These are phyloP conservation scores for Penicillium silybi DNA, from an alignment of 495 filamentous ascomycete species.

Conservation along the genomic window DNA sequence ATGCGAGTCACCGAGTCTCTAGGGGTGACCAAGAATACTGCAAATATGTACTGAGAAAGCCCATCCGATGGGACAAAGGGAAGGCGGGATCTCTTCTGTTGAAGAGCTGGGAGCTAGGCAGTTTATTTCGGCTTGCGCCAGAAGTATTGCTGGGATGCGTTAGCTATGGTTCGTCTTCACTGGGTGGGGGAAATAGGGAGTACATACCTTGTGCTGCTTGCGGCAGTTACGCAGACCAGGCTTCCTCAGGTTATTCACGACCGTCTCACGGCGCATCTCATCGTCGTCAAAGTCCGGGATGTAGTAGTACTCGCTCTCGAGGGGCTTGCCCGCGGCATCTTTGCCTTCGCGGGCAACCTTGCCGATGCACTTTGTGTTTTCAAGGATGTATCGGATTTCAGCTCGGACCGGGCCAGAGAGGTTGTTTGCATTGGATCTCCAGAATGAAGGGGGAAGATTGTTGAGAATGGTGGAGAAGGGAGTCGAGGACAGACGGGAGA, in stretches of 20 bases:
- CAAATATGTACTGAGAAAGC: conserved; percentile 44
- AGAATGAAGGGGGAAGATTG: conserved; percentile 70
- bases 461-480: conserved; percentile 83
- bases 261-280: conserved; percentile 71
- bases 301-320: conserved; percentile 97
- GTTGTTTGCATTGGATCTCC: conserved; percentile 40
- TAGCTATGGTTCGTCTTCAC: conserved; percentile 5
- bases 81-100: background rate
- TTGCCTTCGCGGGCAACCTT: conserved; percentile 88
- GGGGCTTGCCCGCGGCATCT: conserved; percentile 87
- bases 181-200: background rate
- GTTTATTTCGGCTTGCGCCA: conserved; percentile 75
- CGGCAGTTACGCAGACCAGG: conserved; percentile 83
- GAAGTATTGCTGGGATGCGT: conserved; percentile 74
- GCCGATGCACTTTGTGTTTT: conserved; percentile 71
- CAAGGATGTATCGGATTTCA: conserved; percentile 66
- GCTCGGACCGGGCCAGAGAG: conserved; percentile 50
- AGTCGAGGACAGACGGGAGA: conserved; percentile 87
- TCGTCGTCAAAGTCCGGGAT: conserved; percentile 87
- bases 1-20: conserved; percentile 35
- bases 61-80: conserved; percentile 3
- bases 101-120: background rate
- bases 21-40: conserved; percentile 27
- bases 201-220: conserved; percentile 90
- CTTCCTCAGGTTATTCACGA: conserved; percentile 79